Evolutionary conservation across 345 rosid genomes (phyloP).

Genomic region (Iberis pinnata): DNA sequence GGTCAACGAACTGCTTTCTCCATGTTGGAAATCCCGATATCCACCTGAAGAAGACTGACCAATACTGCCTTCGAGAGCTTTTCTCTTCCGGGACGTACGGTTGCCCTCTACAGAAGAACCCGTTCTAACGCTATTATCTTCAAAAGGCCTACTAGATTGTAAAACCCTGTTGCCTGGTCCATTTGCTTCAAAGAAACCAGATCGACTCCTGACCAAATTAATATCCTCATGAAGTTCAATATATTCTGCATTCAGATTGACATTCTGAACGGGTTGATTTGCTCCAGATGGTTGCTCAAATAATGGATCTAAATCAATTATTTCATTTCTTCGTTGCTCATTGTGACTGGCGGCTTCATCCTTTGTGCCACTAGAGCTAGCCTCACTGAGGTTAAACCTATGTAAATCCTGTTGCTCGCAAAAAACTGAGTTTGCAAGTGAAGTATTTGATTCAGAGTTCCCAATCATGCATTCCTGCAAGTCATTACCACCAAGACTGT

Average conservation of each 20-base stretch:
- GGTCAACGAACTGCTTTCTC: conserved; percentile 52
- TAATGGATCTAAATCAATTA: conserved; percentile 35
- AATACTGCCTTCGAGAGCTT: conserved; percentile 54
- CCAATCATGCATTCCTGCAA: conserved; percentile 51
- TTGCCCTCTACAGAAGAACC: conserved; percentile 51
- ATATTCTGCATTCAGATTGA: conserved; percentile 52
- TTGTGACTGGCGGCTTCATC: conserved; percentile 35
- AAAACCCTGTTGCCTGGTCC: conserved; percentile 36
- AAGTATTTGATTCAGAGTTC: conserved; percentile 34
- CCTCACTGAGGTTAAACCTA: conserved; percentile 39
- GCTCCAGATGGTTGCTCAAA: conserved; percentile 41
- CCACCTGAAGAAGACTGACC: conserved; percentile 63
- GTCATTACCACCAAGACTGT: conserved; percentile 50
- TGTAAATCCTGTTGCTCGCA: conserved; percentile 43
- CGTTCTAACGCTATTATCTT: conserved; percentile 42
- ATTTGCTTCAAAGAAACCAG: conserved; percentile 38
- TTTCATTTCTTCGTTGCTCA: conserved; percentile 40
- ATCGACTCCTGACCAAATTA: conserved; percentile 36
- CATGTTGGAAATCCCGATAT: conserved; percentile 42
- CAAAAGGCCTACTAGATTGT: conserved; percentile 19
- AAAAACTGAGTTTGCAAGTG: conserved; percentile 41
- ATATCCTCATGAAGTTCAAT: conserved; percentile 39
- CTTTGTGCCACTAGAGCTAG: conserved; percentile 38
- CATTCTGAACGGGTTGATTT: conserved; percentile 38
- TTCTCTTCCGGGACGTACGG: conserved; percentile 69